Conservation (phyloP, 2,329 filamentous ascomycete genomes). For the Colletotrichum incanum region DNA sequence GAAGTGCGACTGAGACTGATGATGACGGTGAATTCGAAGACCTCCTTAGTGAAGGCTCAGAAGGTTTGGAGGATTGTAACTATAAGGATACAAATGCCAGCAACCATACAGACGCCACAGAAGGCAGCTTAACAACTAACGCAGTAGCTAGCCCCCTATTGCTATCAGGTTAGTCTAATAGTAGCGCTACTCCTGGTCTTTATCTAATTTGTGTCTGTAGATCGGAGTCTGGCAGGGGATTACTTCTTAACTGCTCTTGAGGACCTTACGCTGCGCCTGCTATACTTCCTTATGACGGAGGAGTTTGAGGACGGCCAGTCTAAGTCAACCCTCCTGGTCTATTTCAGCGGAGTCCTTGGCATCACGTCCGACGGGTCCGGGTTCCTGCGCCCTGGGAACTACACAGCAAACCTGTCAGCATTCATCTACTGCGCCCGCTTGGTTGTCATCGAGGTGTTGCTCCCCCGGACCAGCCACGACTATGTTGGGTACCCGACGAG, state of each 20-base stretch:
- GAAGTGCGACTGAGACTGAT: neutral
- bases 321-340: neutral
- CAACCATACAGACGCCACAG: neutral
- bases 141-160: neutral
- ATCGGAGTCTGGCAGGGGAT: neutral
- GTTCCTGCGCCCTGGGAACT: neutral
- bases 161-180: neutral
- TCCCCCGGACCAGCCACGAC: conserved; percentile 10
- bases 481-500: conserved; percentile 3
- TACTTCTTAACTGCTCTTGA: neutral
- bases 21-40: neutral
- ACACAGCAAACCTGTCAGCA: neutral
- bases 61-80: neutral
- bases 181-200: neutral
- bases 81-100: neutral
- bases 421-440: conserved; percentile 17
- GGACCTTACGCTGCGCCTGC: neutral
- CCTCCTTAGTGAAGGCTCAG: neutral
- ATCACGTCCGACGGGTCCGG: neutral
- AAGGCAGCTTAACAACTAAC: neutral
- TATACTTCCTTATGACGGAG: neutral
- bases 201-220: neutral
- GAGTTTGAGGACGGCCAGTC: conserved; percentile 1
- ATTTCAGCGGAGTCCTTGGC: neutral
- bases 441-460: neutral